Base-by-base conservation (phyloP, 164 flowering plant genomes). In the Aristolochia contorta region DNA sequence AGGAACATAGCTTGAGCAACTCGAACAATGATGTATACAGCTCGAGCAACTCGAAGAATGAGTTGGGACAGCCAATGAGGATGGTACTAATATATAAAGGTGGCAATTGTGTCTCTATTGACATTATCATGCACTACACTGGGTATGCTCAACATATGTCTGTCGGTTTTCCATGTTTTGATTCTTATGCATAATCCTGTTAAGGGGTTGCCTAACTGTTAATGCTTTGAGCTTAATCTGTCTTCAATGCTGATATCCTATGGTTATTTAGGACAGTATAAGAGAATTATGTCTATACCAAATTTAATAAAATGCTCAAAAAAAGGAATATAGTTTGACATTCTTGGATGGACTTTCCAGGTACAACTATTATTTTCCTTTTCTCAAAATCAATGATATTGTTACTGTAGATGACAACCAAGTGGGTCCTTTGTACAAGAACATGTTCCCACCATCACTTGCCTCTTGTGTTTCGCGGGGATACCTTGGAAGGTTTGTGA, bases 391-490 rank as follows among this genome's bases (percentile, higher is more conserved):
- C 24, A 66, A 69, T 60, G 80, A 74, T 59, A 46, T 68, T 41
- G 91, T 87, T 58, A 79, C 70, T 14, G 88, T 89, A 51, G 95
- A 89, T 65, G 96, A 91, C 61, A 92, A 84, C 58, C 76, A 88
- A 50, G 96, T 89, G 8, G 93, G 85, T 5, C 96, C 91, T 8
- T 66, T 92, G 33, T 89, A 89, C 75, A 71, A 92, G 74, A 93
- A 92, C 53, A 67, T 87, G 32, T 89, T 92, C 51, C 96, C 98
- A 3, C 96, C 96, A 25, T 48, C 60, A 9, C 73, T 87, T 64
- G 93, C 89, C 23, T 96, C 98, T 8, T 92, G 68, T 92, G 96
- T 16, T 92, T 92, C 66, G 77, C 89, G 57, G 98, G 96, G 8
- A 30, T 92, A 68, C 84, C 96, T 49, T 83, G 86, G 85, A 88